Evolutionary conservation across 768 basidiomycete genomes (phyloP).

Genomic region (Atractiella rhizophila): DNA sequence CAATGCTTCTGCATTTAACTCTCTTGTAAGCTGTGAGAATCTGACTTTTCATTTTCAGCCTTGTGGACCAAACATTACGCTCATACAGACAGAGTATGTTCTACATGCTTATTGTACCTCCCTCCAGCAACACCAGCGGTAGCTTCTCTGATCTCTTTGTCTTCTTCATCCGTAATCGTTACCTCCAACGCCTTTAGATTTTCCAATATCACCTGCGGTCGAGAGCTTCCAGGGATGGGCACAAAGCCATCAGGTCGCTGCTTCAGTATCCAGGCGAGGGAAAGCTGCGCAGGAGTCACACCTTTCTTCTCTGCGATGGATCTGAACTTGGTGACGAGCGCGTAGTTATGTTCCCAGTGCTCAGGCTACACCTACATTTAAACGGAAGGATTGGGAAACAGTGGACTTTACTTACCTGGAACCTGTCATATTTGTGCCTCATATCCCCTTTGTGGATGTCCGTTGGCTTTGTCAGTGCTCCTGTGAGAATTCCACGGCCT

Average conservation of each 20-base stretch:
- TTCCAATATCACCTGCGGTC: conserved; percentile 25
- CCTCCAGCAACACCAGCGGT: no score
- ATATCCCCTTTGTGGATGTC: conserved; percentile 14
- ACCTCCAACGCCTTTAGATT: conserved; percentile 28
- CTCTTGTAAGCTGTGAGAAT: no score
- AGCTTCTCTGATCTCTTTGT: conserved; percentile 25
- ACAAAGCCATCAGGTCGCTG: conserved; percentile 11
- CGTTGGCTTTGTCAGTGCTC: conserved; percentile 17
- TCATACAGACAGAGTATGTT: no score
- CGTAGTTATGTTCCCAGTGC: conserved; percentile 9
- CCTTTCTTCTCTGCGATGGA: conserved; percentile 22
- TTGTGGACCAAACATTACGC: no score
- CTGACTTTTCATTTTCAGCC: no score
- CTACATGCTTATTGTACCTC: no score
- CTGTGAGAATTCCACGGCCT: conserved; percentile 8
- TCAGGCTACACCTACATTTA: background rate
- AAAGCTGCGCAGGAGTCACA: conserved; percentile 23
- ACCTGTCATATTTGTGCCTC: conserved; percentile 21
- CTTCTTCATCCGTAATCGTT: conserved; percentile 24
- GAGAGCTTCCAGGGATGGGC: conserved; percentile 9
- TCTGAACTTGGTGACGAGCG: conserved; percentile 20
- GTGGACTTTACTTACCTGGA: conserved; percentile 19
- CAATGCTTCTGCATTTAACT: no score
- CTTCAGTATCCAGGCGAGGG: conserved; percentile 23
- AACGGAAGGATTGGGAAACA: background rate